A percentile compares a stretch with the other conserved stretches of the same genome.
These are phyloP conservation scores for Leccinum obscurum DNA, from an alignment of 768 basidiomycete species.

Conservation along the genomic window DNA sequence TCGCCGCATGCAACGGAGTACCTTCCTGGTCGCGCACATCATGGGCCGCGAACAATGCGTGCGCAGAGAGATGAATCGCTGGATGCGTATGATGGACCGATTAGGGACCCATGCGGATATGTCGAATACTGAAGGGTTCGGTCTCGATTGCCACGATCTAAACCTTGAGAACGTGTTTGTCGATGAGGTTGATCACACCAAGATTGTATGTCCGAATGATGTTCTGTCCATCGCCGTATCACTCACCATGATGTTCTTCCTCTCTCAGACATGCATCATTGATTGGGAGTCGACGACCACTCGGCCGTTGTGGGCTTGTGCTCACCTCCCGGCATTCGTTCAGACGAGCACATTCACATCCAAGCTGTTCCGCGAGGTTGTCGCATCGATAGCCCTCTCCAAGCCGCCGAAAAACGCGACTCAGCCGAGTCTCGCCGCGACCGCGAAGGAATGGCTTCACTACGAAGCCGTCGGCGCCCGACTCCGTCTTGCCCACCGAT, in stretches of 20 bases:
- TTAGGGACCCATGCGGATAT: conserved; percentile 39
- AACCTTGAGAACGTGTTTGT: conserved; percentile 87
- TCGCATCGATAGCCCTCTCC: conserved; percentile 46
- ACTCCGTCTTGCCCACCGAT: conserved; percentile 76
- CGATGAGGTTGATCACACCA: conserved; percentile 62
- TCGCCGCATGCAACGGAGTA: conserved; percentile 74
- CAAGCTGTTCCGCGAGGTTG: conserved; percentile 66
- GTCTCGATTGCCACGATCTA: conserved; percentile 82
- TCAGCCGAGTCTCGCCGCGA: conserved; percentile 37
- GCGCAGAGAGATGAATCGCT: conserved; percentile 68
- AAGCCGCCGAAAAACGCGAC: conserved; percentile 21
- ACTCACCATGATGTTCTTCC: neutral
- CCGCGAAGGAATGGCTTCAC: conserved; percentile 72
- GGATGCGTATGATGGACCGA: conserved; percentile 66
- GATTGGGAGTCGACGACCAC: conserved; percentile 91
- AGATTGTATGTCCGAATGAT: conserved; percentile 55
- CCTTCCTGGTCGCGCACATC: conserved; percentile 75
- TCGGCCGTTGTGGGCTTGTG: conserved; percentile 84
- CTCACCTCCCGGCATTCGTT: conserved; percentile 79
- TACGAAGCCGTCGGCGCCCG: conserved; percentile 61
- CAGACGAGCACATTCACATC: conserved; percentile 76
- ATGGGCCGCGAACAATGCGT: conserved; percentile 61
- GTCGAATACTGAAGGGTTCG: conserved; percentile 57
- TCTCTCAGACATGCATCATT: conserved; percentile 73
- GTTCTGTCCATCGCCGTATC: neutral